Evolutionary conservation across 768 basidiomycete genomes (phyloP), one percentile per base, ranked within the genome.

Genomic region (Zangia roseola): DNA sequence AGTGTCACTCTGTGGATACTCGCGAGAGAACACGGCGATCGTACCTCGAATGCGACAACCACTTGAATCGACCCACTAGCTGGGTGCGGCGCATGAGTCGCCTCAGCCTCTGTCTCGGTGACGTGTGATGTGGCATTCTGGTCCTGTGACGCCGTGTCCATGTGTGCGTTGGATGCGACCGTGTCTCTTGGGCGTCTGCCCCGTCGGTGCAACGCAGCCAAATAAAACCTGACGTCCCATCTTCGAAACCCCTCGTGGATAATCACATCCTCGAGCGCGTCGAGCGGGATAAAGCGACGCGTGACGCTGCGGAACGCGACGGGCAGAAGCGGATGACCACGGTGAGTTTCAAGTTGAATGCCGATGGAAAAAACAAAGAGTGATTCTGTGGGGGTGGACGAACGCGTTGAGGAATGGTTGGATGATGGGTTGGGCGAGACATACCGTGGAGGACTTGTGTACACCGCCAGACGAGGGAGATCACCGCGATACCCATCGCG

Each of bases 191-290:
- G n/a, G n/a, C 26, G 26, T 2, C 26, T 10, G 10, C 9, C 26
- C 12, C 48, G 36, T 10, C 28, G 69, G 7, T 42, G 61, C 28
- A 83, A 56, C 21, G 73, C 75, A 13, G 76, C 82, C 9, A 90
- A 69, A 59, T 86, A 89, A 59, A 81, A 88, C 14, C 80, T 75
- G 19, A 90, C 75, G 63, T 86, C 73, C 88, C 88, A 92, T 40
- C 86, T 67, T 10, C 67, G 73, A 14, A 91, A 63, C 2, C 82
- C 88, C 63, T 92, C 90, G 56, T 89, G 85, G 45, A 91, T 83
- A 24, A 90, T 56, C 37, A 86, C 71, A 48, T 88, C 86, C 43
- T 76, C 73, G 17, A 91, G 64, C 2, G 62, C 55, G 0, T 71
- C 62, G 24, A 76, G 62, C 7, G 85, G 82, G 53, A 91, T 80